Percentiles rank a stretch among this genome's conserved stretches.
Evolutionary conservation across 495 filamentous ascomycete species (phyloP).

Genomic region (Daldinia loculata): DNA sequence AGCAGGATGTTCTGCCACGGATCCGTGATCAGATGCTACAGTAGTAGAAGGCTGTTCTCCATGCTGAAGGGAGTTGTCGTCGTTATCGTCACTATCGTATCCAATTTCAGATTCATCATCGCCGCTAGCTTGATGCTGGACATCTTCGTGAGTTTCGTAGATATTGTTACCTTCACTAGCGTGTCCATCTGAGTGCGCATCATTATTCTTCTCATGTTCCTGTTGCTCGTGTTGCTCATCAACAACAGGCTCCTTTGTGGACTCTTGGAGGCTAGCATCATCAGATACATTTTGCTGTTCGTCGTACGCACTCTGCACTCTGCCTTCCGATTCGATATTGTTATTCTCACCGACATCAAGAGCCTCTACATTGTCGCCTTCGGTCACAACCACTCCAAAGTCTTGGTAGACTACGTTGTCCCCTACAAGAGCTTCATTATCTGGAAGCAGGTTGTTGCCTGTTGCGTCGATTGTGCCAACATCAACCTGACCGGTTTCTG

Average conservation of each 20-base stretch:
- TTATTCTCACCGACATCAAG: neutral
- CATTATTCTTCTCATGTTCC: neutral
- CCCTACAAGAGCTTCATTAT: neutral
- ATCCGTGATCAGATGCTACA: constrained; percentile 2
- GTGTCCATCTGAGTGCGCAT: neutral
- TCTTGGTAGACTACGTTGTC: constrained; percentile 16
- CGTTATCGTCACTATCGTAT: constrained; percentile 32
- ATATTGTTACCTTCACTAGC: constrained; percentile 43
- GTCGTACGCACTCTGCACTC: neutral
- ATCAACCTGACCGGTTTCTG: neutral
- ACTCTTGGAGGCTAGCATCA: neutral
- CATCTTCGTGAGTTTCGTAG: constrained; percentile 40
- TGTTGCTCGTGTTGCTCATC: neutral
- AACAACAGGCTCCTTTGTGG: constrained; percentile 1
- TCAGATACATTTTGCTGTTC: constrained; percentile 7
- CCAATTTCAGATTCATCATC: constrained; percentile 45
- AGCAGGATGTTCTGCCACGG: neutral
- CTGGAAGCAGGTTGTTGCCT: neutral
- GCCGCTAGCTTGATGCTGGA: constrained; percentile 13
- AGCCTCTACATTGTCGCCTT: constrained; percentile 1
- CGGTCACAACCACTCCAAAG: neutral
- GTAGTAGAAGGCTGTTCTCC: constrained; percentile 1
- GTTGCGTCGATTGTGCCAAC: constrained; percentile 2
- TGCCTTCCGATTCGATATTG: neutral
- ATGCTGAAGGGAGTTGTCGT: constrained; percentile 5